Evolutionary conservation across 352 stramenopile species (phyloP).

Genomic region (Thraustochytrium striatum): DNA sequence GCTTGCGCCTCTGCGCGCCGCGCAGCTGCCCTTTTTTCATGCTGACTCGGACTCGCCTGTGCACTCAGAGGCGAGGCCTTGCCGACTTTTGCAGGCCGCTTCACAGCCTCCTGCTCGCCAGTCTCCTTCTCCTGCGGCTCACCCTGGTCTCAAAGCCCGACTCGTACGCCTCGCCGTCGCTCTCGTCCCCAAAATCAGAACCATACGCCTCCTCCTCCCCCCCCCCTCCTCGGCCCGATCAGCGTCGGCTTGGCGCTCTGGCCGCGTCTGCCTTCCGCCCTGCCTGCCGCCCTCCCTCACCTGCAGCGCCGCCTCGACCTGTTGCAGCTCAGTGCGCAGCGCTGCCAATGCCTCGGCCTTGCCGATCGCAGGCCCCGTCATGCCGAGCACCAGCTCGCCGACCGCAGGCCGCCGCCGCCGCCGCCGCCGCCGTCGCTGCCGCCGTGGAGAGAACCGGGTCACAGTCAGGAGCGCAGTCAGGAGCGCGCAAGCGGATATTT

Average conservation of each 20-base stretch:
- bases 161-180: neutral
- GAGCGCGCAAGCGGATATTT: neutral
- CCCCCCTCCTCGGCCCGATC: neutral
- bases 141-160: neutral
- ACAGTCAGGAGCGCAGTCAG: neutral
- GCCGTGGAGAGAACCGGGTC: neutral
- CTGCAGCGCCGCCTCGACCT: neutral
- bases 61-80: no score
- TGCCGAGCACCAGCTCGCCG: neutral
- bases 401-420: neutral
- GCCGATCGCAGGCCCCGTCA: neutral
- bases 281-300: neutral
- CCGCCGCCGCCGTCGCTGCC: neutral
- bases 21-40: neutral
- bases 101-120: neutral
- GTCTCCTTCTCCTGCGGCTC: neutral
- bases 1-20: neutral
- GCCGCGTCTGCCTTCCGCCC: neutral
- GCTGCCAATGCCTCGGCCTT: neutral
- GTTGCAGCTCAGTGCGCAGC: neutral
- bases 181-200: neutral
- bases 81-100: neutral
- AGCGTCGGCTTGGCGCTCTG: neutral
- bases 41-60: no score
- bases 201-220: neutral